A percentile compares a stretch with the other conserved stretches of the same genome.
phyloP scores from a whole-genome alignment of 129 eudicot genomes.

The sunflower (Helianthus annuus) region HanXRQr2.0-SUNRISE NC_035442.2:10677585-10678084 shows the following conservation, averaged over 20 bases:
- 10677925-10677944: slow-evolving; percentile 59
- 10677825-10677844: slow-evolving; percentile 55
- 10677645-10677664: slow-evolving; percentile 28
- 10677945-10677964: slow-evolving; percentile 49
- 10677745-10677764: slow-evolving; percentile 84
- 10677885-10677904: slow-evolving; percentile 69
- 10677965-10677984: slow-evolving; percentile 46
- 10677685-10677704: slow-evolving; percentile 61
- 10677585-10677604: slow-evolving; percentile 44
- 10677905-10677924: slow-evolving; percentile 57
- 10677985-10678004: slow-evolving; percentile 48
- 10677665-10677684: slow-evolving; percentile 58
- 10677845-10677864: slow-evolving; percentile 55
- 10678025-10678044: slow-evolving; percentile 29
- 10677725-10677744: slow-evolving; percentile 58
- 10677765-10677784: slow-evolving; percentile 80
- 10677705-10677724: slow-evolving; percentile 58
- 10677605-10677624: slow-evolving; percentile 45
- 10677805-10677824: slow-evolving; percentile 59
- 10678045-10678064: slow-evolving; percentile 26
- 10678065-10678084: slow-evolving; percentile 18
- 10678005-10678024: slow-evolving; percentile 4
- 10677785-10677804: slow-evolving; percentile 60
- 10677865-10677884: slow-evolving; percentile 44
- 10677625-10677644: slow-evolving; percentile 38